Evolutionary conservation across 2,329 filamentous ascomycete species (phyloP).

Genomic region (Ophiostoma ips): DNA sequence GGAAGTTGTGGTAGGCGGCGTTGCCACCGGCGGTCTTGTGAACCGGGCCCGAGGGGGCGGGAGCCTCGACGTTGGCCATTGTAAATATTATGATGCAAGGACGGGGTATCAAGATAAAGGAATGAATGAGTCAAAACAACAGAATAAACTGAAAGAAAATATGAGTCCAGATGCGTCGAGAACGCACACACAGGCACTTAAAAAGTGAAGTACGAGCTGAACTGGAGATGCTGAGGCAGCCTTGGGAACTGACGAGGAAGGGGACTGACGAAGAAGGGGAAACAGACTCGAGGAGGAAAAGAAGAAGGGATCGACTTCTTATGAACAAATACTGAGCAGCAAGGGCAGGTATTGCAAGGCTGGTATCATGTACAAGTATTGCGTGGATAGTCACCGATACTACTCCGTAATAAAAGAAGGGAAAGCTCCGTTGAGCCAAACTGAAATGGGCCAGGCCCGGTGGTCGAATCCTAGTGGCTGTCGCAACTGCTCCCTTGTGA

Average conservation of each 20-base stretch:
- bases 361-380: not conserved
- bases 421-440: no score
- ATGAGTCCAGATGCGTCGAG: not conserved
- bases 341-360: not conserved
- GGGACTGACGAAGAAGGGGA: not conserved
- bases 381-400: not conserved
- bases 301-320: not conserved
- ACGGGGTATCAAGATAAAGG: not conserved
- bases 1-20: constrained; percentile 61
- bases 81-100: not conserved
- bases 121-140: not conserved
- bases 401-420: no score
- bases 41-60: constrained; percentile 10
- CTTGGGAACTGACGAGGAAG: not conserved
- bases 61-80: constrained; percentile 13
- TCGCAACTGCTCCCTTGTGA: no score
- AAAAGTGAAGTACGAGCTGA: not conserved
- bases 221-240: not conserved
- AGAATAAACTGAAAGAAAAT: not conserved
- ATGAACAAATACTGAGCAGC: not conserved
- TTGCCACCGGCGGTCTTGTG: constrained; percentile 49
- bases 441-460: no score
- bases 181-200: not conserved
- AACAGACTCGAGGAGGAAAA: not conserved
- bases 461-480: no score